Percentiles rank a stretch among this genome's conserved stretches.
phyloP scores from a whole-genome alignment of 345 rosid species.

The Raphanus sativus region DNA sequence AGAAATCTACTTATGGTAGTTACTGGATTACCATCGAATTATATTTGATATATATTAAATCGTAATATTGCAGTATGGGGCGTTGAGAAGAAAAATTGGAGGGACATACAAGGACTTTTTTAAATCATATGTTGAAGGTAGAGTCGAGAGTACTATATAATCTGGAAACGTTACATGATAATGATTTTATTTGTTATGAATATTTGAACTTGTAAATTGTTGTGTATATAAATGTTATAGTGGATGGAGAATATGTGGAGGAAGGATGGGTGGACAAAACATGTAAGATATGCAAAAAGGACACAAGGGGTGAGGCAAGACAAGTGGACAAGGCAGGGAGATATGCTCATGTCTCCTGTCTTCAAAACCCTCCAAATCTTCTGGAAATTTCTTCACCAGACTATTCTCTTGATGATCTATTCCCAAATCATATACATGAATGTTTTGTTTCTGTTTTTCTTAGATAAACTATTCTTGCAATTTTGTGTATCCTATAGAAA shows the following conservation, averaged over 20 bases:
- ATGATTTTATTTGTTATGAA: background rate
- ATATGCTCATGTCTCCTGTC: slow-evolving; percentile 70
- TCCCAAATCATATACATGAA: slow-evolving; percentile 3
- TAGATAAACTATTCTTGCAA: slow-evolving; percentile 6
- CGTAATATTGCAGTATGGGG: slow-evolving; percentile 70
- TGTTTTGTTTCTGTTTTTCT: slow-evolving; percentile 2
- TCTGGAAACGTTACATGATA: background rate
- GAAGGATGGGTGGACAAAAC: slow-evolving; percentile 94
- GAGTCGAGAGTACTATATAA: background rate
- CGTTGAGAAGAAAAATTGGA: slow-evolving; percentile 89
- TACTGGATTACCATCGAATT: background rate
- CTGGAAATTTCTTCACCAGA: slow-evolving; percentile 75
- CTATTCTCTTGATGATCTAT: slow-evolving; percentile 55
- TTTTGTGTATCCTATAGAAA: slow-evolving; percentile 9
- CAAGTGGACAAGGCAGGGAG: slow-evolving; percentile 80
- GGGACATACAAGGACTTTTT: slow-evolving; percentile 93
- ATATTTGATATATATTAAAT: background rate
- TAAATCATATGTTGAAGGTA: slow-evolving; percentile 78
- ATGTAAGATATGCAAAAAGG: slow-evolving; percentile 88
- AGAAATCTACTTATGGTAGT: background rate
- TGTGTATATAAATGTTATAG: slow-evolving; percentile 31
- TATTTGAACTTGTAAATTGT: background rate
- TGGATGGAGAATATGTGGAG: slow-evolving; percentile 54
- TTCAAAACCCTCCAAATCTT: slow-evolving; percentile 47
- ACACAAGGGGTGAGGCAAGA: slow-evolving; percentile 70